These are phyloP conservation scores for Sonneratia caseolaris DNA, from an alignment of 345 rosid species.

Conservation along the genomic window DNA sequence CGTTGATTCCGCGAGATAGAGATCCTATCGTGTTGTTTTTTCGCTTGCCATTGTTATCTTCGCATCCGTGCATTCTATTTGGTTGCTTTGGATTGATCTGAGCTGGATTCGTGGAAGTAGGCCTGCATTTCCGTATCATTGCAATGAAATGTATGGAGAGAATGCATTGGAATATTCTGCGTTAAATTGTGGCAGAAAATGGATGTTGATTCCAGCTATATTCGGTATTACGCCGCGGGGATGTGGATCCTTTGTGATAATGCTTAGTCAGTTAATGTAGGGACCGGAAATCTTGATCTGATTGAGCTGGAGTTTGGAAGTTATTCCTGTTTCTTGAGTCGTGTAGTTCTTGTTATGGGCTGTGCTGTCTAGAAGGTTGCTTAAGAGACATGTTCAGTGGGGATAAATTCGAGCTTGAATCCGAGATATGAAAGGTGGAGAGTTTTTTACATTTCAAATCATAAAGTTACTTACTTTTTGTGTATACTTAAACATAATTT, in stretches of 20 bases:
- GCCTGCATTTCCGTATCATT: neutral
- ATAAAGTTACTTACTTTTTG: neutral
- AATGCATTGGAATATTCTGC: neutral
- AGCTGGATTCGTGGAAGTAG: neutral
- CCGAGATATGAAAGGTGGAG: neutral
- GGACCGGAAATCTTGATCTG: neutral
- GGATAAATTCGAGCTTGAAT: neutral
- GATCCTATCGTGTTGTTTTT: neutral
- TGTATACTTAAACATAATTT: neutral
- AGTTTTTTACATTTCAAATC: neutral
- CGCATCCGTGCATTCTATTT: neutral
- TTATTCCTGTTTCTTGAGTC: neutral
- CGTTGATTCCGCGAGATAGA: too few species aligned
- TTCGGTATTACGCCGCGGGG: neutral
- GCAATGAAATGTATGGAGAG: neutral
- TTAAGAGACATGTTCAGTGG: neutral
- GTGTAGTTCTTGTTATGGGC: neutral
- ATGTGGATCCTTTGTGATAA: neutral
- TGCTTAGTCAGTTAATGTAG: neutral
- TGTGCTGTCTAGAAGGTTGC: neutral
- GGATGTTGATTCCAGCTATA: too few species aligned
- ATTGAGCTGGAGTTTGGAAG: neutral
- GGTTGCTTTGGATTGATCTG: neutral
- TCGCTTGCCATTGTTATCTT: neutral
- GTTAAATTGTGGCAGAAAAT: neutral